phyloP scores from a whole-genome alignment of 371 early-diverging fungal genomes.

The Mucor saturninus region DNA sequence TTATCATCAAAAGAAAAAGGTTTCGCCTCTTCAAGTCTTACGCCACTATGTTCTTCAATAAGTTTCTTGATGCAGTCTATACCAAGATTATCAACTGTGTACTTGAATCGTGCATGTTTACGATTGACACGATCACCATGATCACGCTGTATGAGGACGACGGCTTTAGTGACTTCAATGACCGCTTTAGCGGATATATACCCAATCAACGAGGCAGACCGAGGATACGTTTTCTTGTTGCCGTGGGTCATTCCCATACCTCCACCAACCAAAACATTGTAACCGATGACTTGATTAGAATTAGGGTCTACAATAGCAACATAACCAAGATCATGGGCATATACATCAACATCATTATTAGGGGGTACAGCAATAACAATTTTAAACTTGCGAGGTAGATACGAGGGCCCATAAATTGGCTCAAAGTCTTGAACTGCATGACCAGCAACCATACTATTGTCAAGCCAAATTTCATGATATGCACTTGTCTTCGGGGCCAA shows the following conservation, averaged over 20 bases:
- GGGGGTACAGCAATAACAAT: conserved; percentile 92
- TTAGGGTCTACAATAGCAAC: conserved; percentile 73
- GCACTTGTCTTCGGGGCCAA: conserved; percentile 83
- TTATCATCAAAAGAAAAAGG: conserved; percentile 81
- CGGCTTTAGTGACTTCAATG: conserved; percentile 77
- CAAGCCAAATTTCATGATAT: conserved; percentile 95
- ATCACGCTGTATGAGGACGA: conserved; percentile 88
- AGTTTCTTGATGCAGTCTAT: conserved; percentile 84
- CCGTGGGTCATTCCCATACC: conserved; percentile 96
- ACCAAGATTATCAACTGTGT: conserved; percentile 92
- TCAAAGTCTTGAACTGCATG: conserved; percentile 78
- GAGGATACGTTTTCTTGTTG: conserved; percentile 91
- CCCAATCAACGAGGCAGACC: conserved; percentile 75
- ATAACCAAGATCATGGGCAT: conserved; percentile 91
- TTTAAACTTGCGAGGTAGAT: conserved; percentile 93
- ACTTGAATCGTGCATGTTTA: conserved; percentile 93
- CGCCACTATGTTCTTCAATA: conserved; percentile 78
- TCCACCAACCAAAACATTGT: conserved; percentile 91
- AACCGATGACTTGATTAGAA: conserved; percentile 70
- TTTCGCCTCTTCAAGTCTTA: conserved; percentile 59
- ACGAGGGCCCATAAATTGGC: conserved; percentile 88
- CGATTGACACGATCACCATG: conserved; percentile 92
- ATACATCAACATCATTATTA: conserved; percentile 92
- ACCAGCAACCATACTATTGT: conserved; percentile 80
- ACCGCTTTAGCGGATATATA: conserved; percentile 78